Evolutionary conservation across 306 rosid species (phyloP).

Genomic region (Datisca glomerata): DNA sequence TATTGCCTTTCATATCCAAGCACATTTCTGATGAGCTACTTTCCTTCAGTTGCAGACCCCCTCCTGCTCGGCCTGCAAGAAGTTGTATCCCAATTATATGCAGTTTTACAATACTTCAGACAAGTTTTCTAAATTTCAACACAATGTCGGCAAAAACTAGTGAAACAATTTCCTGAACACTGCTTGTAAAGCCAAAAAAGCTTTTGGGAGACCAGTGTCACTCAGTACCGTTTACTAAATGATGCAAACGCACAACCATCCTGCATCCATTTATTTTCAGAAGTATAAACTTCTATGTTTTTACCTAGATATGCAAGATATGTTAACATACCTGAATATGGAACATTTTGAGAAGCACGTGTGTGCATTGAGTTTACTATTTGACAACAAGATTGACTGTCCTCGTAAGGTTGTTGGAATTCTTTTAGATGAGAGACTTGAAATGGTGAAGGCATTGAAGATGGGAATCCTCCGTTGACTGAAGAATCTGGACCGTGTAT

Average conservation of each 20-base stretch:
- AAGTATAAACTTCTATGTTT: too few relatives aligned
- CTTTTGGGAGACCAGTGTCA: too few relatives aligned
- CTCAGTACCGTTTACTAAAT: too few relatives aligned
- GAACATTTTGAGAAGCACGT: conserved; percentile 29
- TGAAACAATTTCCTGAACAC: too few relatives aligned
- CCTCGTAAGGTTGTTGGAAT: conserved; percentile 42
- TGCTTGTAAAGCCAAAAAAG: too few relatives aligned
- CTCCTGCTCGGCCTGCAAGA: conserved; percentile 34
- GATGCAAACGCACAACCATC: too few relatives aligned
- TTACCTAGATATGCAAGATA: too few relatives aligned
- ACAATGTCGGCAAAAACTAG: too few relatives aligned
- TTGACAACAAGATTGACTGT: conserved; percentile 29
- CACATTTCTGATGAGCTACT: conserved; percentile 22
- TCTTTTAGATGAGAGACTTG: conserved; percentile 75
- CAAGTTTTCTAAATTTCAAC: too few relatives aligned
- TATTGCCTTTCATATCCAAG: conserved; percentile 29
- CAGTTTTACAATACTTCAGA: too few relatives aligned
- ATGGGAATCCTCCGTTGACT: conserved; percentile 74
- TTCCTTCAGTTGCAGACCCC: conserved; percentile 31
- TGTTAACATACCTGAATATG: conserved; percentile 42
- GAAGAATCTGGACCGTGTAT: conserved; percentile 86
- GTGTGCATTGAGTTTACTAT: conserved; percentile 20
- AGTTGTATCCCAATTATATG: conserved; percentile 13
- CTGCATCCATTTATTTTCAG: conserved; percentile 12
- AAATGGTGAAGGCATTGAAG: conserved; percentile 71